Evolutionary conservation across 805 yeast genomes (phyloP), one percentile per base, ranked within the genome.

Genomic region (Metschnikowia continentalis): DNA sequence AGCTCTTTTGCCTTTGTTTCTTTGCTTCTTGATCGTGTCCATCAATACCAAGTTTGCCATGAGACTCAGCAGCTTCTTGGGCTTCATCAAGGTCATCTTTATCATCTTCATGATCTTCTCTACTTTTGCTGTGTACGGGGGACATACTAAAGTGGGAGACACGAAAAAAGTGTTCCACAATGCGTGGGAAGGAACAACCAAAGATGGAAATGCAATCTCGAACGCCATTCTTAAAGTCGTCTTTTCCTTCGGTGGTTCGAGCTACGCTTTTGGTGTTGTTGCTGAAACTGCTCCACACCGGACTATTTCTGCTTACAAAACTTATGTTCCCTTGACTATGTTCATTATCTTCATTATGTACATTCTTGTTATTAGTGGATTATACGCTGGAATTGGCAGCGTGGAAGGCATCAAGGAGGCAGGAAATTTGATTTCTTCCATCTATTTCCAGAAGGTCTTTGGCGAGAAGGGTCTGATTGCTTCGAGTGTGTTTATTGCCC

Each of bases 191-290:
- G 74, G 78, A 1, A 67, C 79, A 2, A 75, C 78, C 0, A 62
- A 63, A 0, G 69, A 68, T 51, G 76, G 77, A 11, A 72, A 75
- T 57, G 62, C 70, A 11, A 75, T 76, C 53, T 68, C 76, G 8
- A 70, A 59, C 51, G 74, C 79, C 1, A 74, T 76, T 60, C 70
- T 76, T 54, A 71, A 58, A 66, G 77, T 72, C 39, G 64, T 75
- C 3, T 76, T 75, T 46, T 65, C 79, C 1, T 76, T 70, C 51
- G 68, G 75, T 47, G 79, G 79, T 36, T 57, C 69, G 17, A 56
- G 58, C 8, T 75, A 75, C 58, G 72, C 73, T 0, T 68, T 75
- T 55, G 67, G 65, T 11, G 67, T 74, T 32, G 69, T 60, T 6
- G 71, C 69, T 7, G 71, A 67, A 48, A 55, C 68, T 7, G 51